Percentiles rank a stretch among this genome's conserved stretches.
These are phyloP conservation scores for Hapsidospora chrysogenum DNA, from an alignment of 495 filamentous ascomycete genomes.

Conservation along the genomic window DNA sequence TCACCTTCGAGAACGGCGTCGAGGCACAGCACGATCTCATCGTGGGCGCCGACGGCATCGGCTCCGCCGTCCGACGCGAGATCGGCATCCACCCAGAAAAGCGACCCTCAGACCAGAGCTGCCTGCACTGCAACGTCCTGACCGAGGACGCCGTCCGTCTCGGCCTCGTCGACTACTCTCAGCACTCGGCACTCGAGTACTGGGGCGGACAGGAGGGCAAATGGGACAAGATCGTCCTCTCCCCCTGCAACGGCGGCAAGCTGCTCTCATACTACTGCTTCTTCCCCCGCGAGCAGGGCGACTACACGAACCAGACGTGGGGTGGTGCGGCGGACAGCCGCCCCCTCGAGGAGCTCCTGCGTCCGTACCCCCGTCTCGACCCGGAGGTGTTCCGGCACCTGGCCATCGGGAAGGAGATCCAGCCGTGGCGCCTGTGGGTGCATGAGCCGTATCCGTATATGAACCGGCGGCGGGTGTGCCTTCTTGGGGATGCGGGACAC, in stretches of 20 bases:
- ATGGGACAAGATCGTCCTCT: constrained; percentile 27
- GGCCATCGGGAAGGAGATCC: constrained; percentile 24
- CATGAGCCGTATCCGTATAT: constrained; percentile 18
- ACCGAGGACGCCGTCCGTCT: constrained; percentile 22
- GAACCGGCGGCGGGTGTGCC: constrained; percentile 14
- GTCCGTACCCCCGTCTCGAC: constrained; percentile 27
- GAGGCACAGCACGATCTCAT: constrained; percentile 10
- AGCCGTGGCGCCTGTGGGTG: constrained; percentile 32
- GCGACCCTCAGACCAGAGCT: constrained; percentile 7
- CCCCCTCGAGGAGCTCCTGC: constrained; percentile 20
- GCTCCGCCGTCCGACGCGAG: constrained; percentile 6
- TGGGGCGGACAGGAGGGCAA: constrained; percentile 33
- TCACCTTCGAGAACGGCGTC: constrained; percentile 11
- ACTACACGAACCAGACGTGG: constrained; percentile 26
- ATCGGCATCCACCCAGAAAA: constrained; percentile 7
- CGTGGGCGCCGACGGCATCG: constrained; percentile 12
- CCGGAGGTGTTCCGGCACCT: constrained; percentile 21
- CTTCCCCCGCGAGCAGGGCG: constrained; percentile 25
- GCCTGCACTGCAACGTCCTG: constrained; percentile 2
- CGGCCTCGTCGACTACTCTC: constrained; percentile 25
- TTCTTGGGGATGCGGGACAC: constrained; percentile 31
- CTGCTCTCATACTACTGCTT: constrained; percentile 34
- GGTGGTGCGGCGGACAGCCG: constrained; percentile 10
- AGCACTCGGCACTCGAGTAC: constrained; percentile 27
- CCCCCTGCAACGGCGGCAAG: constrained; percentile 28